Evolutionary conservation across 208 protist genomes (phyloP).

Genomic region (Trypanosomatidae sp.): DNA sequence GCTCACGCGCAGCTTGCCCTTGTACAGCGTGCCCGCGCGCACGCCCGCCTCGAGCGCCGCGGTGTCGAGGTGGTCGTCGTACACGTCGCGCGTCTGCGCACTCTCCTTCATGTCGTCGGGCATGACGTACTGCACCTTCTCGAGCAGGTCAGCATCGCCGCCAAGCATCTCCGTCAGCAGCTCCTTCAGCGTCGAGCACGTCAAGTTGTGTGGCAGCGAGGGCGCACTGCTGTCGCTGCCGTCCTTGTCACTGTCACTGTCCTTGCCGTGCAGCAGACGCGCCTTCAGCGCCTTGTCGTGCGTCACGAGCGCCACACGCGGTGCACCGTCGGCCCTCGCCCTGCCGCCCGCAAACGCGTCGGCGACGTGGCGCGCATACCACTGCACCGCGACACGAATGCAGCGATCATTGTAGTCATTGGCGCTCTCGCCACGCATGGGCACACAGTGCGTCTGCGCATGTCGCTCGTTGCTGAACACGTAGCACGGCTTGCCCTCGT

Average conservation of each 20-base stretch:
- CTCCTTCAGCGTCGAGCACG: slow-evolving; percentile 42
- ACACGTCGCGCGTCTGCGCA: slow-evolving; percentile 21
- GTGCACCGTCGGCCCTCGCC: slow-evolving; percentile 1
- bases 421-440: slow-evolving; percentile 40
- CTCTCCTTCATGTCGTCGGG: slow-evolving; percentile 65
- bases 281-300: slow-evolving; percentile 51
- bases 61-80: slow-evolving; percentile 24
- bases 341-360: slow-evolving; percentile 15
- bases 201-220: slow-evolving; percentile 19
- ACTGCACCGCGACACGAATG: slow-evolving; percentile 68
- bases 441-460: slow-evolving; percentile 75
- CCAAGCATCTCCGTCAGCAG: slow-evolving; percentile 31
- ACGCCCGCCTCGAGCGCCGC: slow-evolving; percentile 39
- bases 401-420: slow-evolving; percentile 88
- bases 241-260: slow-evolving; percentile 9
- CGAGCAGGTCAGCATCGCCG: slow-evolving; percentile 54
- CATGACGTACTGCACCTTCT: slow-evolving; percentile 65
- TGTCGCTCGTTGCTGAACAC: slow-evolving; percentile 90
- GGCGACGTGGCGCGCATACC: slow-evolving; percentile 70
- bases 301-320: slow-evolving; percentile 40
- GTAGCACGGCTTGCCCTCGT: slow-evolving; percentile 62
- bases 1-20: slow-evolving; percentile 67
- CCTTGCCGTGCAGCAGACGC: slow-evolving; percentile 6
- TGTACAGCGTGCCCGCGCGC: slow-evolving; percentile 37
- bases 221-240: not conserved